phyloP scores from a whole-genome alignment of 768 basidiomycete species.

The Crepidotus variabilis region DNA sequence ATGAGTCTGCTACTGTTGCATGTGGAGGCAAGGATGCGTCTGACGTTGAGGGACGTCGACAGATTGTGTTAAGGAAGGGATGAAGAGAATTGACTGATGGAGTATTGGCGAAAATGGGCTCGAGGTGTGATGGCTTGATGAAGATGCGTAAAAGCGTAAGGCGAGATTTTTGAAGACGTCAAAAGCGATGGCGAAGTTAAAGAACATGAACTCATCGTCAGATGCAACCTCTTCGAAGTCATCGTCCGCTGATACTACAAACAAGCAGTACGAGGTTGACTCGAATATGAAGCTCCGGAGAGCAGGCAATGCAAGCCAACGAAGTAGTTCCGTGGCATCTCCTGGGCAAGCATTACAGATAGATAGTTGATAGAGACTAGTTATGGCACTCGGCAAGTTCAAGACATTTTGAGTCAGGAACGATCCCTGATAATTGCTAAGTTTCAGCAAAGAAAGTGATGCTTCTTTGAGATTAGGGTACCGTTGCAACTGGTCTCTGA shows the following conservation, averaged over 20 bases:
- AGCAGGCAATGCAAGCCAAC: not conserved
- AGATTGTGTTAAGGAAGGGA: not conserved
- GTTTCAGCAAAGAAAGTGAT: not conserved
- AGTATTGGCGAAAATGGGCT: not conserved
- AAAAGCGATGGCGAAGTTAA: not conserved
- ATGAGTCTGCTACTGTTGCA: not conserved
- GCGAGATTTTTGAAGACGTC: not conserved
- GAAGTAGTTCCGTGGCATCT: not conserved
- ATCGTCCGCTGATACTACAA: not conserved
- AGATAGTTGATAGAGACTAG: not conserved
- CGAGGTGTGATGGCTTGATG: not conserved
- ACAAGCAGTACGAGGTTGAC: not conserved
- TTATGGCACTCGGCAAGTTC: too few species aligned
- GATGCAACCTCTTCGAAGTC: not conserved
- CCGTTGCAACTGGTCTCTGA: not conserved
- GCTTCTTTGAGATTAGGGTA: not conserved
- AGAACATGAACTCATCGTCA: not conserved
- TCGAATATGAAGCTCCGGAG: not conserved
- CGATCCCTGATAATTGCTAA: too few species aligned
- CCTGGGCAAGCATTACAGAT: not conserved
- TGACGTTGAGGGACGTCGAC: not conserved
- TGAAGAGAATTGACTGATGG: too few species aligned
- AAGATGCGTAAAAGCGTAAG: not conserved
- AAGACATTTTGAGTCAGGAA: too few species aligned
- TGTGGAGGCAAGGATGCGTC: not conserved